Percentiles rank a stretch among this genome's conserved stretches.
Conservation (phyloP, 129 eudicot species). For the Flaveria brownii region DNA sequence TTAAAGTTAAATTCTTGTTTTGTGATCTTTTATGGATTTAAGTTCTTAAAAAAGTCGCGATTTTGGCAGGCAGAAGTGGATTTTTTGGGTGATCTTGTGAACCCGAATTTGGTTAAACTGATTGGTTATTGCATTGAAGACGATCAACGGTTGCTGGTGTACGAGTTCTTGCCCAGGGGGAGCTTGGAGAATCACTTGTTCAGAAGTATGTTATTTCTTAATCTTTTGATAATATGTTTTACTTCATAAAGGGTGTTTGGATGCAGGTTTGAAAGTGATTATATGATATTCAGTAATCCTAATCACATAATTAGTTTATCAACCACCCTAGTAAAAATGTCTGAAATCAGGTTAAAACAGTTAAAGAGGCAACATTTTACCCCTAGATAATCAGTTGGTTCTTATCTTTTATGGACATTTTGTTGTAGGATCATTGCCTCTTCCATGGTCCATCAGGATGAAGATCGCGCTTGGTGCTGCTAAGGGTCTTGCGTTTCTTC, state of each 20-base stretch:
- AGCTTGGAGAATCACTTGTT: constrained; percentile 96
- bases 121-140: constrained; percentile 97
- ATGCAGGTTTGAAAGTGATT: not conserved
- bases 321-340: not conserved
- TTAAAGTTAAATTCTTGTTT: not conserved
- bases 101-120: constrained; percentile 89
- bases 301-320: not conserved
- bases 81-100: constrained; percentile 83
- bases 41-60: not conserved
- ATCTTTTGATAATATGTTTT: constrained; percentile 3
- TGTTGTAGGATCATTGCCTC: constrained; percentile 82
- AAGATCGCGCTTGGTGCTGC: constrained; percentile 97
- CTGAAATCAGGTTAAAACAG: not conserved
- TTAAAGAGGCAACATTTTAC: too few species aligned
- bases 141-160: constrained; percentile 89
- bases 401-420: not conserved
- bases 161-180: constrained; percentile 94
- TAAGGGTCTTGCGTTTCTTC: constrained; percentile 91
- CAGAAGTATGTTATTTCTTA: constrained; percentile 52
- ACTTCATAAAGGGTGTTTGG: not conserved
- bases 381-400: not conserved
- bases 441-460: constrained; percentile 97
- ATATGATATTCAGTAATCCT: not conserved
- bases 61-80: constrained; percentile 84
- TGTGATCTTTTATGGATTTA: not conserved